Evolutionary conservation across 2,329 filamentous ascomycete genomes (phyloP), one percentile per base, ranked within the genome.

Genomic region (Sporothrix curviconia): DNA sequence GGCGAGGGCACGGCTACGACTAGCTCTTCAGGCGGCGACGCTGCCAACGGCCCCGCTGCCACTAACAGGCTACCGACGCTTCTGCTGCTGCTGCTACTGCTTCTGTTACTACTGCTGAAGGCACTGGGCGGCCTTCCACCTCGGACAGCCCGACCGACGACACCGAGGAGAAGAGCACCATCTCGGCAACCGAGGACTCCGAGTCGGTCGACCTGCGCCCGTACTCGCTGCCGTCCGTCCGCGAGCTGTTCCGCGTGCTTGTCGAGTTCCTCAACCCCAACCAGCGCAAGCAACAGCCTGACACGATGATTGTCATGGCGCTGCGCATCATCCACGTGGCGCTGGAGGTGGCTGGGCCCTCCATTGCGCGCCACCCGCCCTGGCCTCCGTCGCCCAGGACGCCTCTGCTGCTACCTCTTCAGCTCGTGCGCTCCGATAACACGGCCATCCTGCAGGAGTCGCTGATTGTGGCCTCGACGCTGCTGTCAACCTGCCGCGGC

Each of bases 271-370:
- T 99, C 25, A 91, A 99, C 68, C 94, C 95, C 1, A 89, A 96
- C 67, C 92, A 97, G 71, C 86, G 84, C 54, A 89, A 92, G 65
- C 90, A 96, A 70, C 90, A 96, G 70, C 95, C 91, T 3, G 94
- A 99, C 68, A 87, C 90, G 1, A 94, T 97, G 87, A 84, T 92
- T 64, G 90, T 99, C 40, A 99, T 99, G 92, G 94, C 94, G 17
- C 75, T 99, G 63, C 85, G 94, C 43, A 97, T 99, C 62, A 94
- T 99, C 56, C 94, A 99, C 70, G 94, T 99, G 44, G 94, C 94
- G 1, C 81, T 99, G 22, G 94, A 99, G 72, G 92, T 99, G 58
- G 91, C 94, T 1, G 94, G 94, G 0, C 92, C 94, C 4, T 95
- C 92, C 7, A 96, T 99, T 68, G 90, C 92, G 50, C 88, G 89